Conservation (phyloP, 2,329 filamentous ascomycete species). For the Claviceps pazoutovae region DNA sequence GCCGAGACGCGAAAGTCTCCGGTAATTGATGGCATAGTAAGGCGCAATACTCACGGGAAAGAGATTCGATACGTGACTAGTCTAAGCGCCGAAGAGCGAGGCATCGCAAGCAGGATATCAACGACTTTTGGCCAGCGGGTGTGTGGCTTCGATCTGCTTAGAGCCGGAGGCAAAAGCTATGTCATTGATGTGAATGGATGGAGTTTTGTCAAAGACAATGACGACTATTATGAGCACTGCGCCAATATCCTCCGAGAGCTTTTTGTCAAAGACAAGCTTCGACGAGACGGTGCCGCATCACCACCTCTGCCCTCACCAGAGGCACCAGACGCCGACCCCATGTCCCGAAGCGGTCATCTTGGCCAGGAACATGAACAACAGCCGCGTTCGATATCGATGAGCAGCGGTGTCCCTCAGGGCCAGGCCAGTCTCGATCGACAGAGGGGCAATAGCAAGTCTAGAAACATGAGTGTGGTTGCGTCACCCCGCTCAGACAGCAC, state of each 20-base stretch:
- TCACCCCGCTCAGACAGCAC: slow-evolving; percentile 20
- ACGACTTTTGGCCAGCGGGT: slow-evolving; percentile 87
- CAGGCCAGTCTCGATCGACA: slow-evolving; percentile 7
- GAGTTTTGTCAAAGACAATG: slow-evolving; percentile 99
- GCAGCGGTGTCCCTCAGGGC: slow-evolving; percentile 16
- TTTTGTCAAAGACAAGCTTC: slow-evolving; percentile 67
- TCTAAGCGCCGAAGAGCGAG: slow-evolving; percentile 64
- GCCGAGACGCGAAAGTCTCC: slow-evolving; percentile 95
- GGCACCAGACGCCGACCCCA: slow-evolving; percentile 29
- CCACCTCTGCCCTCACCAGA: slow-evolving; percentile 37
- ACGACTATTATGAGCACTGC: slow-evolving; percentile 92
- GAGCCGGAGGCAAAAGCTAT: slow-evolving; percentile 79
- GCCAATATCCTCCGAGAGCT: slow-evolving; percentile 75
- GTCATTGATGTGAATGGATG: slow-evolving; percentile 99
- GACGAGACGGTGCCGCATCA: slow-evolving; percentile 45
- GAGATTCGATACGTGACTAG: slow-evolving; percentile 91
- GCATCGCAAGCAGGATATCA: slow-evolving; percentile 81
- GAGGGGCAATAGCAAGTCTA: slow-evolving; percentile 12
- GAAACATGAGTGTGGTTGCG: slow-evolving; percentile 14
- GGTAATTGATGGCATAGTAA: slow-evolving; percentile 89
- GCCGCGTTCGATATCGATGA: slow-evolving; percentile 7
- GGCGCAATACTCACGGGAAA: slow-evolving; percentile 93
- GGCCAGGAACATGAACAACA: slow-evolving; percentile 27
- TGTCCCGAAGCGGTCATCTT: slow-evolving; percentile 18
- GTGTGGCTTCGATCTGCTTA: slow-evolving; percentile 87